phyloP scores from a whole-genome alignment of 495 filamentous ascomycete species.

The Daldinia loculata region DNA sequence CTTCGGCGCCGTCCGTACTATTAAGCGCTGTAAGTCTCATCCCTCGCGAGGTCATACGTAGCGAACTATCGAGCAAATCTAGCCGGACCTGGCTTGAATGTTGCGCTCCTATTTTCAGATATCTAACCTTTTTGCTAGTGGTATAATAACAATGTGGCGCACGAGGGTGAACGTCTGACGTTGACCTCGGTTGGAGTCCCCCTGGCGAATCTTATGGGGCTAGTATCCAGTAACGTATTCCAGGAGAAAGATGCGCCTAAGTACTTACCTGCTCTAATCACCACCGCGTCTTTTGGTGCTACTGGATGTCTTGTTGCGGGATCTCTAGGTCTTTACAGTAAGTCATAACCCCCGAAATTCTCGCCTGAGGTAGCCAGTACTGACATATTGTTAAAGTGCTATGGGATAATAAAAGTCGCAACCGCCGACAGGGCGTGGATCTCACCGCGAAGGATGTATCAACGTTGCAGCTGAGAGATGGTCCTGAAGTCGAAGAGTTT shows the following conservation, averaged over 20 bases:
- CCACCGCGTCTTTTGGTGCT: constrained; percentile 76
- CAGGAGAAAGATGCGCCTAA: constrained; percentile 73
- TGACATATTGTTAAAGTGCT: constrained; percentile 55
- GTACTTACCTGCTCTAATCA: constrained; percentile 77
- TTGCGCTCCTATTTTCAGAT: constrained; percentile 11
- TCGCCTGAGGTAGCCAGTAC: neutral
- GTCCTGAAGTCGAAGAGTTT: constrained; percentile 69
- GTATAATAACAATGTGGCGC: constrained; percentile 85
- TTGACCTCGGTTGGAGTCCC: constrained; percentile 79
- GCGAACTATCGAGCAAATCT: neutral
- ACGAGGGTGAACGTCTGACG: constrained; percentile 75
- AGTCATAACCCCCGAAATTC: neutral
- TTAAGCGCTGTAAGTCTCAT: constrained; percentile 55
- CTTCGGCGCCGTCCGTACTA: constrained; percentile 64
- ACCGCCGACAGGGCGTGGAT: constrained; percentile 67
- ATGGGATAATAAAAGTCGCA: constrained; percentile 71
- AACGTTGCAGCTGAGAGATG: constrained; percentile 73
- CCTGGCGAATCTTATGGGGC: constrained; percentile 81
- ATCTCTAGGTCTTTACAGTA: constrained; percentile 65
- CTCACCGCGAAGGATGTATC: constrained; percentile 71
- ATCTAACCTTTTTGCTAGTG: constrained; percentile 47
- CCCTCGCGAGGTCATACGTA: neutral
- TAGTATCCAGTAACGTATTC: constrained; percentile 79
- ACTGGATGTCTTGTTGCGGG: constrained; percentile 66
- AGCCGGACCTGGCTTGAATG: neutral